Evolutionary conservation across 345 rosid genomes (phyloP).

Genomic region (Aquilaria malaccensis): DNA sequence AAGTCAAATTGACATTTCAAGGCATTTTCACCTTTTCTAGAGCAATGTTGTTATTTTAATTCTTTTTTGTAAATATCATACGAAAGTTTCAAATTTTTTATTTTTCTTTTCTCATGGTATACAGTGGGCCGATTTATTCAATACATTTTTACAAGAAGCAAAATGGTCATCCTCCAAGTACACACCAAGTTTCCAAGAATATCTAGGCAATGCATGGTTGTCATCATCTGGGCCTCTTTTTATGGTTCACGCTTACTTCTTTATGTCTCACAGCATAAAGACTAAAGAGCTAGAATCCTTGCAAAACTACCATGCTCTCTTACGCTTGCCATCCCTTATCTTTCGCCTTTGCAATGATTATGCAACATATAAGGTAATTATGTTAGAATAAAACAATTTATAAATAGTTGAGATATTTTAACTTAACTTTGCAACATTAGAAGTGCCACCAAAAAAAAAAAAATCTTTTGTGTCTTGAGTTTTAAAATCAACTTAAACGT

Average conservation of each 20-base stretch:
- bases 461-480: background rate
- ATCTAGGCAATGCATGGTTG: slow-evolving; percentile 31
- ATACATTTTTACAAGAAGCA: slow-evolving; percentile 35
- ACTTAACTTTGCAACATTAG: too few relatives aligned
- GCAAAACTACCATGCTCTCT: slow-evolving; percentile 17
- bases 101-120: background rate
- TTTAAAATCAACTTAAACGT: background rate
- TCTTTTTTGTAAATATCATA: too few relatives aligned
- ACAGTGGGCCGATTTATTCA: slow-evolving; percentile 42
- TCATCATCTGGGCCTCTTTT: slow-evolving; percentile 26
- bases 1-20: too few relatives aligned
- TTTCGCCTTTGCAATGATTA: slow-evolving; percentile 34
- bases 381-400: too few relatives aligned
- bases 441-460: background rate
- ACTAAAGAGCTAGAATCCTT: slow-evolving; percentile 16
- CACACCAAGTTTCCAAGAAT: slow-evolving; percentile 32
- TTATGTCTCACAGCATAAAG: background rate
- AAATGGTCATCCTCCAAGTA: slow-evolving; percentile 20
- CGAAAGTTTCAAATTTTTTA: background rate
- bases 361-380: slow-evolving; percentile 29
- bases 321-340: slow-evolving; percentile 28
- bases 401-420: too few relatives aligned
- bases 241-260: slow-evolving; percentile 21
- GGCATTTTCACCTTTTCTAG: too few relatives aligned
- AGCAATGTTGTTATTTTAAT: too few relatives aligned